A percentile compares a stretch with the other conserved stretches of the same genome.
These are phyloP conservation scores for Rhinocladiella similis DNA, from an alignment of 2,329 filamentous ascomycete species.

Conservation along the genomic window DNA sequence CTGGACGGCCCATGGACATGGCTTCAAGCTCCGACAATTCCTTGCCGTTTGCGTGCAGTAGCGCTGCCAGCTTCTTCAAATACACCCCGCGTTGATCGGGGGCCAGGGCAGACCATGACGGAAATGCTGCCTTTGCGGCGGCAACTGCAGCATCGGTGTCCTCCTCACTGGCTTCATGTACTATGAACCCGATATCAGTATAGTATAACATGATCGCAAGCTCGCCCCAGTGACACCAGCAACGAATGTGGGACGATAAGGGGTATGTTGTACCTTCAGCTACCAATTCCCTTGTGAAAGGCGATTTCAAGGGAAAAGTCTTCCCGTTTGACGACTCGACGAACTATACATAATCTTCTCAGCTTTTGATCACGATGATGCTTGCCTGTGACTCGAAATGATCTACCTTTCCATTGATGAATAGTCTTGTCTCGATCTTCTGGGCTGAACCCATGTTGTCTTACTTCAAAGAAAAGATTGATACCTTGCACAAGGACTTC, in stretches of 20 bases:
- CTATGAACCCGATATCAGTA: conserved; percentile 17
- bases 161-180: conserved; percentile 34
- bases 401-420: conserved; percentile 36
- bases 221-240: no score
- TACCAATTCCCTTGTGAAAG: conserved; percentile 33
- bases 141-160: conserved; percentile 40
- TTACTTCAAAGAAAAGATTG: no score
- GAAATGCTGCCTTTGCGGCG: conserved; percentile 40
- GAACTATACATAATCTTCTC: conserved; percentile 25
- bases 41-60: conserved; percentile 33
- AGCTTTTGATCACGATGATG: background rate
- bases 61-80: conserved; percentile 35
- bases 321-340: conserved; percentile 32
- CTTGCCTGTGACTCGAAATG: background rate
- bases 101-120: conserved; percentile 40
- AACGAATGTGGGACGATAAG: background rate
- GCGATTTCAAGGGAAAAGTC: conserved; percentile 35
- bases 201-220: background rate
- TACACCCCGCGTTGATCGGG: conserved; percentile 34
- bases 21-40: conserved; percentile 40
- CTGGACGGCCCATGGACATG: conserved; percentile 38
- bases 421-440: conserved; percentile 36
- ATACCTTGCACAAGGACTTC: no score
- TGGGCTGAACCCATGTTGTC: conserved; percentile 21
- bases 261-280: conserved; percentile 29